Percentiles rank a stretch among this genome's conserved stretches.
Evolutionary conservation across 192 early-diverging fungal species (phyloP).

Genomic region (Linderina pennispora): DNA sequence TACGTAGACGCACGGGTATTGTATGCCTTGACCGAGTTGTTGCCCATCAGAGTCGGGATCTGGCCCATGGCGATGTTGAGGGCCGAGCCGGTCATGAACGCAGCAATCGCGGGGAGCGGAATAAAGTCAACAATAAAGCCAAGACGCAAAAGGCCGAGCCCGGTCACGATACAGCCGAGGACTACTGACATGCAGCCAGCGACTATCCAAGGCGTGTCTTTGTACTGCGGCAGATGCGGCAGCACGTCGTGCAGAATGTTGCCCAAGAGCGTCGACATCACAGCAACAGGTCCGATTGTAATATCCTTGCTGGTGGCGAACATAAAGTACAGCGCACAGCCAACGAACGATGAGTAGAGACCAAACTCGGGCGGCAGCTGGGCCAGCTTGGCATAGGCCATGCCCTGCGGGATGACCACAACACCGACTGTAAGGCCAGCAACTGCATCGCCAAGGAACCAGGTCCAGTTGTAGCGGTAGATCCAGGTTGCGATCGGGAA

Average conservation of each 20-base stretch:
- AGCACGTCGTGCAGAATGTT: constrained; percentile 19
- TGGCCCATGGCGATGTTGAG: neutral
- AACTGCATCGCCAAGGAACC: constrained; percentile 51
- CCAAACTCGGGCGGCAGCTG: constrained; percentile 53
- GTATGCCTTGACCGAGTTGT: neutral
- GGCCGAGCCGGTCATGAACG: neutral
- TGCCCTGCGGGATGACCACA: constrained; percentile 54
- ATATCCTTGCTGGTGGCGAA: constrained; percentile 58
- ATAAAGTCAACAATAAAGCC: neutral
- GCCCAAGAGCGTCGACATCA: constrained; percentile 58
- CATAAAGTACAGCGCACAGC: constrained; percentile 50
- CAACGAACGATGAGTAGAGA: constrained; percentile 57
- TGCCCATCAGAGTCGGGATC: neutral
- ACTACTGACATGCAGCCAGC: no score
- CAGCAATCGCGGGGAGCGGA: neutral
- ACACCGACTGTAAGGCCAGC: constrained; percentile 57
- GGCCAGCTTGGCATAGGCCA: constrained; percentile 59
- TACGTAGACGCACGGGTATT: neutral
- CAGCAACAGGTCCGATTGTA: constrained; percentile 58
- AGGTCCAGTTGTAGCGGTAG: constrained; percentile 4
- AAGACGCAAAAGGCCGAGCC: neutral
- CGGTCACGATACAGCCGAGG: neutral
- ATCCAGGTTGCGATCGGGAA: neutral
- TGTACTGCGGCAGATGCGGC: neutral
- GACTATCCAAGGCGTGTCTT: neutral